Evolutionary conservation across 495 filamentous ascomycete genomes (phyloP), one percentile per base, ranked within the genome.

Genomic region (Alectoria sarmentosa): DNA sequence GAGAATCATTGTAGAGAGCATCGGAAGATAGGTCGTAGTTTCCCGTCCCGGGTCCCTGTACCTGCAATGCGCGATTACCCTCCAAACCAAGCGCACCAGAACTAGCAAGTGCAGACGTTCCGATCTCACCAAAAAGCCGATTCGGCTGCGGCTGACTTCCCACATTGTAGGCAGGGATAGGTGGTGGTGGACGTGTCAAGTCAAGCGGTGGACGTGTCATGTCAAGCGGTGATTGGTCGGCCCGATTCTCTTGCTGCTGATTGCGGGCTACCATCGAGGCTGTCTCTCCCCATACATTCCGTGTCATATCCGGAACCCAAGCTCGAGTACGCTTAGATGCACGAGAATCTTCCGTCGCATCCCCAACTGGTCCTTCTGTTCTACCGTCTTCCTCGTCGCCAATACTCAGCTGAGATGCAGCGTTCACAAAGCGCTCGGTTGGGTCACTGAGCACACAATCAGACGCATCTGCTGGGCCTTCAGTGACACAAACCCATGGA

Each of bases 61-160:
- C 36, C 23, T 39, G 62, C 28, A 76, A 68, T 36, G 74, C 75
- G 10, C 32, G 69, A 34, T 70, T 66, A 8, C 70, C 65, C 26
- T 74, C 65, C 13, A 44, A 55, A 60, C 74, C 80, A 19, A 85
- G 69, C 44, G 79, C 75, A 58, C 79, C 80, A 34, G 84, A 85
- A 74, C 87, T 92, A 28, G 83, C 81, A 5, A 94, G 72, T 15
- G 83, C 87, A 10, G 90, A 90, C 17, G 78, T 72, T 34, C 84
- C 84, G 58, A 96, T 87, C 73, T 96, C 91, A 1, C 92, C 91
- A 76, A 93, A 96, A 5, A 96, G 78, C 37, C 87, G 84, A 59
- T 76, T 75, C 17, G 73, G 60, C 11, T 71, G 69, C 44, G 76
- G 73, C 13, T 62, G 66, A 52, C 30, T 32, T 49, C 28, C 36